phyloP scores from a whole-genome alignment of 148 eudicot genomes.

The Persicaria maculosa region DNA sequence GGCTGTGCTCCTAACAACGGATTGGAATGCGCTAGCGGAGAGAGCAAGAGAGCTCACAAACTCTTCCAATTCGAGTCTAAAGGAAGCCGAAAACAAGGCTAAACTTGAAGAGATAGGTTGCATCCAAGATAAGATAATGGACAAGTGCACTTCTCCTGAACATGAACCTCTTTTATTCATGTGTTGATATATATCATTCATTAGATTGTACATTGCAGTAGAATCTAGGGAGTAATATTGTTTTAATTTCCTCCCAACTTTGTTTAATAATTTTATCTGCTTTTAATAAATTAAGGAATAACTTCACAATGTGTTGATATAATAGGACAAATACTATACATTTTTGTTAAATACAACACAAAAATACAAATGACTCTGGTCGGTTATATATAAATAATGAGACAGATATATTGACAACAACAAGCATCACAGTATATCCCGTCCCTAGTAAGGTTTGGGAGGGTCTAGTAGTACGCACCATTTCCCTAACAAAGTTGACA shows the following conservation, averaged over 20 bases:
- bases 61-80: neutral
- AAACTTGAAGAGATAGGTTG: neutral
- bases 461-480: too few relatives aligned
- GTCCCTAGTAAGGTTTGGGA: too few relatives aligned
- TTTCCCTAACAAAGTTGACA: too few relatives aligned
- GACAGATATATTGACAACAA: too few relatives aligned
- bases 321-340: too few relatives aligned
- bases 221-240: too few relatives aligned
- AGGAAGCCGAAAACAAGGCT: neutral
- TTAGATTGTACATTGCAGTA: neutral
- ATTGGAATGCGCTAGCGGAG: constrained; percentile 55
- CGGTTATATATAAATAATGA: too few relatives aligned
- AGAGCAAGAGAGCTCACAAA: constrained; percentile 56
- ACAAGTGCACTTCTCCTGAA: neutral
- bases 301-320: too few relatives aligned
- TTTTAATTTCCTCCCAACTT: neutral
- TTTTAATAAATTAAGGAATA: too few relatives aligned
- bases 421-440: too few relatives aligned
- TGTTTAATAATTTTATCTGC: neutral
- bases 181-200: neutral
- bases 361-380: too few relatives aligned
- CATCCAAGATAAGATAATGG: neutral
- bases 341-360: too few relatives aligned
- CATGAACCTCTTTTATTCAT: neutral
- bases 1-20: constrained; percentile 46